Conservation (phyloP, 495 filamentous ascomycete species). For the Aspergillus baeticus region DNA sequence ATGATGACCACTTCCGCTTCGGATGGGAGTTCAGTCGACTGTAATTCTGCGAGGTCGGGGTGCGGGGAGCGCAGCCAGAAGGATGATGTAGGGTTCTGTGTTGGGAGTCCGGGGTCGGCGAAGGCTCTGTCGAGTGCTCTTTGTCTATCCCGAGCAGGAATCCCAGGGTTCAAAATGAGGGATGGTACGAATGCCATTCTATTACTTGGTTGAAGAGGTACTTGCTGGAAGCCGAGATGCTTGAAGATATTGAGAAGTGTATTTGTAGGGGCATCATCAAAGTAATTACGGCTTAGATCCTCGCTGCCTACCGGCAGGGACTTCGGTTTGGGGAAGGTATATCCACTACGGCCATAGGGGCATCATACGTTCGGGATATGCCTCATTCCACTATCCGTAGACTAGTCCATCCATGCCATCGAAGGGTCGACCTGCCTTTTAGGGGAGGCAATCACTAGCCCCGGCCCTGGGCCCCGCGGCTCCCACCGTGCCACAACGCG, state of each 20-base stretch:
- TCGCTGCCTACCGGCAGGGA: too few relatives aligned
- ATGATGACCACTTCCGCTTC: constrained; percentile 65
- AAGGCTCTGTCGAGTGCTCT: constrained; percentile 26
- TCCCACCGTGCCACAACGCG: too few relatives aligned
- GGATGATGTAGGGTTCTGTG: constrained; percentile 55
- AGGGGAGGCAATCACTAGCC: not conserved
- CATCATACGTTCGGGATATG: not conserved
- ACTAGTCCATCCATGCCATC: too few relatives aligned
- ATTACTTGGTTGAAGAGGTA: not conserved
- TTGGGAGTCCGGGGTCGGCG: constrained; percentile 34
- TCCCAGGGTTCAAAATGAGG: constrained; percentile 18
- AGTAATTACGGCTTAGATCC: too few relatives aligned
- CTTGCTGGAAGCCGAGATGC: too few relatives aligned
- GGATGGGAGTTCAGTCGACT: constrained; percentile 58
- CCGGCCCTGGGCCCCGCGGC: not conserved
- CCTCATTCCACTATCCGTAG: too few relatives aligned
- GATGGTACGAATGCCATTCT: constrained; percentile 27
- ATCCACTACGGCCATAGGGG: too few relatives aligned
- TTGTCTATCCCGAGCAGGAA: constrained; percentile 21
- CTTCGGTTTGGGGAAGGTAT: too few relatives aligned
- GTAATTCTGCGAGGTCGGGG: constrained; percentile 56
- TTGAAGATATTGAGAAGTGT: too few relatives aligned
- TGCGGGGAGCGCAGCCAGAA: constrained; percentile 68
- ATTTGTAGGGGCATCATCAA: too few relatives aligned
- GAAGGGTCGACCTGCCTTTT: not conserved